These are phyloP conservation scores for Cutaneotrichosporon mucoides DNA, from an alignment of 1,284 basidiomycete genomes.

Conservation along the genomic window DNA sequence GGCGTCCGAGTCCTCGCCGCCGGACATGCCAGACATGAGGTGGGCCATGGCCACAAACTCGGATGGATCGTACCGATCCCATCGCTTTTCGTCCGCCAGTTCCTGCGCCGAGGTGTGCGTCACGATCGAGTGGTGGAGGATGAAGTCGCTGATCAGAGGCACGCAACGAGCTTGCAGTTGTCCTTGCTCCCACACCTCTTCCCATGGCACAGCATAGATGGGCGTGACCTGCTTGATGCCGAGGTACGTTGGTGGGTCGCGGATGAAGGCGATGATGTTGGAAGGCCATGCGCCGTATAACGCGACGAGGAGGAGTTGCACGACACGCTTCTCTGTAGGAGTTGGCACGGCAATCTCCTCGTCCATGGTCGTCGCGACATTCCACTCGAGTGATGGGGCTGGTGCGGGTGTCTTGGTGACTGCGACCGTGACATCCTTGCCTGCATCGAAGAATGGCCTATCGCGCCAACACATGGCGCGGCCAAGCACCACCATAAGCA, in stretches of 20 bases:
- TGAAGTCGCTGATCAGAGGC: slow-evolving; percentile 39
- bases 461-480: slow-evolving; percentile 41
- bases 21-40: slow-evolving; percentile 24
- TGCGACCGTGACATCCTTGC: slow-evolving; percentile 14
- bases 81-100: slow-evolving; percentile 38
- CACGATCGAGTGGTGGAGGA: slow-evolving; percentile 40
- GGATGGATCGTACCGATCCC: slow-evolving; percentile 41
- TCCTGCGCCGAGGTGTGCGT: slow-evolving; percentile 40
- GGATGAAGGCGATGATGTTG: slow-evolving; percentile 42
- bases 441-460: slow-evolving; percentile 37
- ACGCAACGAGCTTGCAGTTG: slow-evolving; percentile 29
- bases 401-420: slow-evolving; percentile 33
- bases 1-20: slow-evolving; percentile 23
- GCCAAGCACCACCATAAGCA: slow-evolving; percentile 39
- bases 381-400: slow-evolving; percentile 21
- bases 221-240: slow-evolving; percentile 27
- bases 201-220: slow-evolving; percentile 39
- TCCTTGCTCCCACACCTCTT: slow-evolving; percentile 33
- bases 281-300: slow-evolving; percentile 45
- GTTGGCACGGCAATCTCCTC: slow-evolving; percentile 1
- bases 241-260: slow-evolving; percentile 39
- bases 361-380: slow-evolving; percentile 16
- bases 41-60: slow-evolving; percentile 39
- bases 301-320: slow-evolving; percentile 31
- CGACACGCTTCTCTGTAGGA: slow-evolving; percentile 23